Evolutionary conservation across 176 grass and related monocot species (phyloP).

Genomic region (Avena sativa): DNA sequence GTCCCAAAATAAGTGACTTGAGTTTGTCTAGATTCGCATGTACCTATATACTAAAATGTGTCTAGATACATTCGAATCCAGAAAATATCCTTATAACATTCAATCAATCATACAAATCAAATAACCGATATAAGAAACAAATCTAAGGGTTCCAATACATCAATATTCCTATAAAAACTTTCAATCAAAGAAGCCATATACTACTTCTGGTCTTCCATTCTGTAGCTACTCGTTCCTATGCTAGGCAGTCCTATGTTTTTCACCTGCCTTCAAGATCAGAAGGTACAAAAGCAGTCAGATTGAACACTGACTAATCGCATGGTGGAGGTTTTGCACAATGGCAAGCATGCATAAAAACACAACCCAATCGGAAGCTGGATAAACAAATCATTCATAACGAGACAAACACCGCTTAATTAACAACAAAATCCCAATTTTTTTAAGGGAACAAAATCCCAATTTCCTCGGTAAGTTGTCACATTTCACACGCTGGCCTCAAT

Average conservation of each 20-base stretch:
- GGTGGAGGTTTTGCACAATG: not conserved
- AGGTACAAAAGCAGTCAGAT: not conserved
- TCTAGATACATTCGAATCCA: too few relatives aligned
- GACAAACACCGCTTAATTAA: not conserved
- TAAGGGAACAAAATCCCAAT: not conserved
- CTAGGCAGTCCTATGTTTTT: not conserved
- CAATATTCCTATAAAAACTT: not conserved
- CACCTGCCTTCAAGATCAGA: not conserved
- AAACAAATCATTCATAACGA: not conserved
- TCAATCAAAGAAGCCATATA: not conserved
- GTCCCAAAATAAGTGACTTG: too few relatives aligned
- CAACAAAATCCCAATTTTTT: not conserved
- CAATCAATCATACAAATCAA: not conserved
- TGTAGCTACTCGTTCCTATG: too few relatives aligned
- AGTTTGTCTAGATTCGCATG: too few relatives aligned
- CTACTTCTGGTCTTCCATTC: not conserved
- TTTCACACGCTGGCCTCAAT: not conserved
- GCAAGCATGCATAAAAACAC: not conserved
- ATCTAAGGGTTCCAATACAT: not conserved
- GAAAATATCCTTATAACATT: not conserved
- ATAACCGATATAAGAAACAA: not conserved
- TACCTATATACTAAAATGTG: too few relatives aligned
- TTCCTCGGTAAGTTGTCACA: conserved; percentile 30
- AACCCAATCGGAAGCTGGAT: not conserved
- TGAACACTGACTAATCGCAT: not conserved